A percentile compares a stretch with the other conserved stretches of the same genome.
Conservation (phyloP, 148 eudicot genomes). For the Gaultheria prostrata region DNA sequence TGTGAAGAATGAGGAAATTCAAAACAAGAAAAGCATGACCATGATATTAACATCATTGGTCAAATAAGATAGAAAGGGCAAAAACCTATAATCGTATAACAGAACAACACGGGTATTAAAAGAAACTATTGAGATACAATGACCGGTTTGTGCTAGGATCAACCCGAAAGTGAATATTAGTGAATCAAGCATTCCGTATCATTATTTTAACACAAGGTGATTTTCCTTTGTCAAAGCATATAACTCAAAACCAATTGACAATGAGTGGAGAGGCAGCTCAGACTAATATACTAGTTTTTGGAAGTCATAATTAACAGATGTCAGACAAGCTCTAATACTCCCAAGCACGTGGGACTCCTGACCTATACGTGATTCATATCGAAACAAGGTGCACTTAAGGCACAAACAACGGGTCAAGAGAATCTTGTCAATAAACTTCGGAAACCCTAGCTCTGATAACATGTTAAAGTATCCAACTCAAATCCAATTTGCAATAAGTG, state of each 20-base stretch:
- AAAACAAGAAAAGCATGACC: conserved; percentile 1
- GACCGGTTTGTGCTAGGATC: background rate
- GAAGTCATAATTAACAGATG: background rate
- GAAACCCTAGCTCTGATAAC: no score
- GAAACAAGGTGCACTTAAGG: background rate
- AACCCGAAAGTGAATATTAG: background rate
- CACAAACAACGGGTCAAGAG: background rate
- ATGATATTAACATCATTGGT: background rate
- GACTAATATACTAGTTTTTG: background rate
- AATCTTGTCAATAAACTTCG: no score
- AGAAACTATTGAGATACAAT: conserved; percentile 9
- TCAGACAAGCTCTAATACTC: background rate
- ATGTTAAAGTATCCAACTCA: no score
- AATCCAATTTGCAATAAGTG: no score
- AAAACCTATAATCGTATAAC: background rate
- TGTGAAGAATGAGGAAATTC: conserved; percentile 23
- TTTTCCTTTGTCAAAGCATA: background rate
- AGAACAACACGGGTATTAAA: background rate
- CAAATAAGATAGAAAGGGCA: background rate
- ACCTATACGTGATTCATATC: background rate
- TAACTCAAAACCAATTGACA: background rate
- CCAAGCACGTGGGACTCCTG: background rate
- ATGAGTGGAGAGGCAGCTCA: background rate
- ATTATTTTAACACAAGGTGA: background rate
- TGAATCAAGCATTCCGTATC: background rate